Conservation (phyloP, 345 rosid genomes). For the Eucalyptus sideroxylon region DNA sequence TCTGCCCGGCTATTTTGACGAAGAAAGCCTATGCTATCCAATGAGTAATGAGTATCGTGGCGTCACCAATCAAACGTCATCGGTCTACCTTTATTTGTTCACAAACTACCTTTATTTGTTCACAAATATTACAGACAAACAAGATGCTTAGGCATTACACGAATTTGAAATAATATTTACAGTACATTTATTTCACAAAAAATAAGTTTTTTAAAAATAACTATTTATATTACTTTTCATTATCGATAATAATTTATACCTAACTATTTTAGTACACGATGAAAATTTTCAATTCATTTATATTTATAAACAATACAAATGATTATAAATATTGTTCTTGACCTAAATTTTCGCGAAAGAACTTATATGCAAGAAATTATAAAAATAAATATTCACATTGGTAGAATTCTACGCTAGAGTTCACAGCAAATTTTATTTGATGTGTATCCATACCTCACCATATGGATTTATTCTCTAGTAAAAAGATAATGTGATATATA, state of each 20-base stretch:
- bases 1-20: background rate
- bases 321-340: too few species aligned
- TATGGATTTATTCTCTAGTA: background rate
- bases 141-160: background rate
- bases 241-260: accelerated
- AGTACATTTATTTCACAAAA: accelerated
- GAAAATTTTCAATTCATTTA: too few species aligned
- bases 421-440: background rate
- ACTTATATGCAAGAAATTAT: accelerated
- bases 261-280: too few species aligned
- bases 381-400: background rate
- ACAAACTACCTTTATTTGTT: too few species aligned
- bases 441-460: background rate
- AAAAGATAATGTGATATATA: background rate
- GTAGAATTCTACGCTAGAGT: background rate
- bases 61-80: background rate
- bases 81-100: too few species aligned
- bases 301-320: accelerated
- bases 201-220: too few species aligned
- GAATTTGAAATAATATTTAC: too few species aligned
- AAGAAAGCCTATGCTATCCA: background rate
- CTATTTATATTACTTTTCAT: too few species aligned
- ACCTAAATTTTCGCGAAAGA: too few species aligned
- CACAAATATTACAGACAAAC: too few species aligned
- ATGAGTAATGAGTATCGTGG: too few species aligned